phyloP scores from a whole-genome alignment of 192 early-diverging fungal species.

The Thamnidium elegans region DNA sequence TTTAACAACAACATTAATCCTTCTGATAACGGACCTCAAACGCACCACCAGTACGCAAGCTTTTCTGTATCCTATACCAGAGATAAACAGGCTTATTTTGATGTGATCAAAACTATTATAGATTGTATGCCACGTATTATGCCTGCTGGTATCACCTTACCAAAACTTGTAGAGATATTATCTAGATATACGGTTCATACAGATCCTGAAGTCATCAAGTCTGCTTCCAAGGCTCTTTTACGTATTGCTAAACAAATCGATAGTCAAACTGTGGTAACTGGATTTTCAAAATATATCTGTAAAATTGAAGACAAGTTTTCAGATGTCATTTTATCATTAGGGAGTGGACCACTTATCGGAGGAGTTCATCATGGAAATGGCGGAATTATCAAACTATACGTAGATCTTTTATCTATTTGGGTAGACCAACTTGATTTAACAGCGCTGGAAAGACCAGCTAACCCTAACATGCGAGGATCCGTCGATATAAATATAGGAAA shows the following conservation, averaged over 20 bases:
- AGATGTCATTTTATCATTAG: conserved; percentile 38
- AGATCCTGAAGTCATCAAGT: conserved; percentile 76
- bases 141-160: conserved; percentile 59
- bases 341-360: conserved; percentile 26
- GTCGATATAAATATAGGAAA: conserved; percentile 24
- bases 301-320: conserved; percentile 53
- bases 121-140: conserved; percentile 68
- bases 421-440: conserved; percentile 43
- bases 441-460: conserved; percentile 15
- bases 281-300: conserved; percentile 49
- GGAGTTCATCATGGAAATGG: conserved; percentile 27
- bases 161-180: conserved; percentile 75
- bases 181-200: conserved; percentile 78
- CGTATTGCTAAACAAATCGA: conserved; percentile 64
- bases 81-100: conserved; percentile 62
- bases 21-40: conserved; percentile 29
- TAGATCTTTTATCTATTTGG: conserved; percentile 60
- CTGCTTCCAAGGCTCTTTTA: conserved; percentile 59
- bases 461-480: conserved; percentile 9
- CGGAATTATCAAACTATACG: conserved; percentile 64
- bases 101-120: conserved; percentile 68
- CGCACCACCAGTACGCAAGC: conserved; percentile 43
- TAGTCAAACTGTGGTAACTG: conserved; percentile 49
- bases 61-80: conserved; percentile 51
- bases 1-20: conserved; percentile 11